Evolutionary conservation across 768 basidiomycete genomes (phyloP).

Genomic region (Pseudohyphozyma bogoriensis): DNA sequence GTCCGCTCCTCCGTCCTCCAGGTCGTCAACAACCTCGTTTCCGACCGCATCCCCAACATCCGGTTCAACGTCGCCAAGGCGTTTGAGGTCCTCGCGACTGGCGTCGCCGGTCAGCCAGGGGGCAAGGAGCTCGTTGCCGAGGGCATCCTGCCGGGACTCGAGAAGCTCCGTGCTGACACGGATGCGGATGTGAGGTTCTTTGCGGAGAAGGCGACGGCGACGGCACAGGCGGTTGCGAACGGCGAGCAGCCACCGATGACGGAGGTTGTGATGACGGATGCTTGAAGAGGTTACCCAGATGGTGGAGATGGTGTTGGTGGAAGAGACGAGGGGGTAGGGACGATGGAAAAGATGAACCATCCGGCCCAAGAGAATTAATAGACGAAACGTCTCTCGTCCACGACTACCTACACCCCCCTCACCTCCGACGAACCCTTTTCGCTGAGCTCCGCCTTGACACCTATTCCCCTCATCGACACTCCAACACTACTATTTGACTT

Average conservation of each 20-base stretch:
- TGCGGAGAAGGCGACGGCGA: conserved; percentile 54
- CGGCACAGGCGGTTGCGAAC: conserved; percentile 15
- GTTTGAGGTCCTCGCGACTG: conserved; percentile 71
- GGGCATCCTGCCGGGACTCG: conserved; percentile 68
- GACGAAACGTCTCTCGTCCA: too few relatives aligned
- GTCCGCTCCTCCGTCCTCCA: conserved; percentile 74
- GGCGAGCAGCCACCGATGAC: conserved; percentile 18
- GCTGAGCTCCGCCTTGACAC: too few relatives aligned
- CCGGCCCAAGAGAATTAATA: too few relatives aligned
- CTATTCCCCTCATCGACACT: too few relatives aligned
- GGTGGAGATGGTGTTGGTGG: too few relatives aligned
- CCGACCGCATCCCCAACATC: conserved; percentile 94
- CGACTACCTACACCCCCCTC: too few relatives aligned
- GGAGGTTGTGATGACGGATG: conserved; percentile 28
- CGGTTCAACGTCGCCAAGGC: conserved; percentile 98
- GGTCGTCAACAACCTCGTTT: conserved; percentile 67
- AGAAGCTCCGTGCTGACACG: conserved; percentile 72
- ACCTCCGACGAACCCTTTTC: too few relatives aligned
- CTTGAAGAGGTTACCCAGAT: background rate
- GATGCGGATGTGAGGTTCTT: conserved; percentile 98
- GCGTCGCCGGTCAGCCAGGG: conserved; percentile 47
- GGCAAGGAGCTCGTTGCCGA: conserved; percentile 65
- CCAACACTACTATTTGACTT: too few relatives aligned
- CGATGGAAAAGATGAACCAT: too few relatives aligned
- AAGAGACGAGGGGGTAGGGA: too few relatives aligned